Conservation (phyloP, 2,329 filamentous ascomycete genomes). For the Ophiognomonia clavigignenti-juglandacearum region DNA sequence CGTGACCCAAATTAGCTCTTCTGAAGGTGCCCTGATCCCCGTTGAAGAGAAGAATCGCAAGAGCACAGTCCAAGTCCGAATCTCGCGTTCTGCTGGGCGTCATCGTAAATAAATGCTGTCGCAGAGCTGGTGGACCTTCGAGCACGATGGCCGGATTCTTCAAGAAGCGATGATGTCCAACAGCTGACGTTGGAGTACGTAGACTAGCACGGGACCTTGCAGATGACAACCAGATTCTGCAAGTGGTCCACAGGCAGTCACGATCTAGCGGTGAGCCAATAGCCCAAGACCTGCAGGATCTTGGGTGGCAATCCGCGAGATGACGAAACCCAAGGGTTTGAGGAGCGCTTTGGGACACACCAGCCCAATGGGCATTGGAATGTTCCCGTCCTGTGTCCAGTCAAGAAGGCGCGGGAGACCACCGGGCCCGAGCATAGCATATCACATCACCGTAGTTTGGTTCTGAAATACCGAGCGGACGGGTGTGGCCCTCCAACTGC, state of each 20-base stretch:
- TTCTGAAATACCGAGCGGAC: conserved; percentile 4
- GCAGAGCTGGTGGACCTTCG: not conserved
- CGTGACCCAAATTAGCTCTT: not conserved
- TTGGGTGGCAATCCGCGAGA: not conserved
- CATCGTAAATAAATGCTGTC: not conserved
- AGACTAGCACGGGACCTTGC: conserved; percentile 2
- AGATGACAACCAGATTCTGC: conserved; percentile 1
- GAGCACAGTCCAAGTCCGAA: not conserved
- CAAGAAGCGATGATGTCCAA: not conserved
- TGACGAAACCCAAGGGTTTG: not conserved
- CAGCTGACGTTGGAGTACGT: too few relatives aligned
- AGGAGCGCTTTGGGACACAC: not conserved
- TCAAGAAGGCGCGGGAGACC: not conserved
- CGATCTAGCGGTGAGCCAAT: not conserved
- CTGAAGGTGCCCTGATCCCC: not conserved
- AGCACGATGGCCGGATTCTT: too few relatives aligned
- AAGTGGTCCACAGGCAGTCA: not conserved
- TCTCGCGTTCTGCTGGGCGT: not conserved
- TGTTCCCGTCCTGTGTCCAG: not conserved
- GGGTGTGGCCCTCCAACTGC: not conserved
- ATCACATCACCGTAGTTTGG: not conserved
- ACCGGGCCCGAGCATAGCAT: too few relatives aligned
- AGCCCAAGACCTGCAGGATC: not conserved
- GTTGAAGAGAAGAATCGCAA: not conserved
- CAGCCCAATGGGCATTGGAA: not conserved